Conservation (phyloP, 345 rosid species). For the Chamaenerion angustifolium region DNA sequence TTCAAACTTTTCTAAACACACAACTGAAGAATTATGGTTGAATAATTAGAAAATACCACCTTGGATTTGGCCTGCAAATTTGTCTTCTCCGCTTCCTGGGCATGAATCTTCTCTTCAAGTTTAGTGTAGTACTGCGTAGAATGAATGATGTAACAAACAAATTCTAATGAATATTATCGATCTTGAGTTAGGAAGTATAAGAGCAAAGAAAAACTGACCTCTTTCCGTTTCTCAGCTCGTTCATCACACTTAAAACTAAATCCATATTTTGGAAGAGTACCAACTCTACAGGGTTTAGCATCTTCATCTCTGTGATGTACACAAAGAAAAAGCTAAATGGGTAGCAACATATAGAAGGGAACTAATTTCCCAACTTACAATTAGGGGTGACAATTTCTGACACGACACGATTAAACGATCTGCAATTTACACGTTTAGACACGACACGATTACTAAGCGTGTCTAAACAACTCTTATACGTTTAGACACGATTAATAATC, state of each 20-base stretch:
- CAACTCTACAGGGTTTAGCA: slow-evolving; percentile 44
- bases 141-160: slow-evolving; percentile 3
- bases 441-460: too few species aligned
- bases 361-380: too few species aligned
- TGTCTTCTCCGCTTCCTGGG: slow-evolving; percentile 66
- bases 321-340: slow-evolving; percentile 12
- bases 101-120: slow-evolving; percentile 93
- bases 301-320: slow-evolving; percentile 43
- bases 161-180: slow-evolving; percentile 2
- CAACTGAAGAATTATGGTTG: too few species aligned
- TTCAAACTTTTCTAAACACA: too few species aligned
- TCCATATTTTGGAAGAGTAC: slow-evolving; percentile 83
- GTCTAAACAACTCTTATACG: too few species aligned
- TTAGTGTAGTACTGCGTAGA: slow-evolving; percentile 66
- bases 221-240: slow-evolving; percentile 93
- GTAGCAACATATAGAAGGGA: background rate
- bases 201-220: slow-evolving; percentile 39
- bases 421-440: too few species aligned
- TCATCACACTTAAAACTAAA: slow-evolving; percentile 91
- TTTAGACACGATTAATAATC: too few species aligned
- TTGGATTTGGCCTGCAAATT: slow-evolving; percentile 83
- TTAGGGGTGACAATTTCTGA: too few species aligned
- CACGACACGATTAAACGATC: too few species aligned
- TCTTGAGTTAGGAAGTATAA: background rate
- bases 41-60: slow-evolving; percentile 24